Base-by-base conservation (phyloP, 805 yeast species). In the Komagataella kurtzmanii region DNA sequence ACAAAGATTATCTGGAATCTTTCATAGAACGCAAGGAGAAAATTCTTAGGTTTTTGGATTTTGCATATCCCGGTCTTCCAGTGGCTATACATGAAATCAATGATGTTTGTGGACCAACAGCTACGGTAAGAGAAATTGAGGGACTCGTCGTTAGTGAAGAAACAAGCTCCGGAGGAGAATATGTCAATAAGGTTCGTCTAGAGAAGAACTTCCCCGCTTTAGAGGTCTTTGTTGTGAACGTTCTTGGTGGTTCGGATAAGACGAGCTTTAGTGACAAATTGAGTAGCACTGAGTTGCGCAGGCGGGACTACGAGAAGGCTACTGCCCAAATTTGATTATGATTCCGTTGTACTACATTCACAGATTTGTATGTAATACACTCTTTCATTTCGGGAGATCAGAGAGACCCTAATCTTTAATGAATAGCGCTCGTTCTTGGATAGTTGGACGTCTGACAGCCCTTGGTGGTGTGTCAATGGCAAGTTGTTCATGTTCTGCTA, bases 31-130 rank as follows among this genome's bases (percentile, higher is more conserved):
- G 99, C 52, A 71, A 72, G 6, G 57, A 58, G 0, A 61, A 61
- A 1, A 85, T 85, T 0, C 54, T 61, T 1, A 50, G 58, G 0
- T 88, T 88, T 60, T 54, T 91, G 4, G 56, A 59, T 1, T 58
- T 69, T 24, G 59, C 80, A 8, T 71, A 72, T 46, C 81, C 87
- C 3, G 54, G 53, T 0, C 60, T 83, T 6, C 52, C 55, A 0
- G 67, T 80, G 8, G 79, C 80, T 24, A 68, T 83, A 1, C 76
- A 75, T 50, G 79, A 83, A 56, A 81, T 93, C 48, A 75, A 81
- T 54, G 98, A 93, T 62, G 76, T 90, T 0, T 89, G 95, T 66
- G 99, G 99, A 0, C 99, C 98, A 3, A 89, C 99, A 0, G 96
- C 88, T 0, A 73, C 76, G 10, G 73, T 85, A 2, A 72, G 74